Conservation (phyloP, 2,329 filamentous ascomycete species). For the Ophiocordyceps camponoti-rufipedis region DNA sequence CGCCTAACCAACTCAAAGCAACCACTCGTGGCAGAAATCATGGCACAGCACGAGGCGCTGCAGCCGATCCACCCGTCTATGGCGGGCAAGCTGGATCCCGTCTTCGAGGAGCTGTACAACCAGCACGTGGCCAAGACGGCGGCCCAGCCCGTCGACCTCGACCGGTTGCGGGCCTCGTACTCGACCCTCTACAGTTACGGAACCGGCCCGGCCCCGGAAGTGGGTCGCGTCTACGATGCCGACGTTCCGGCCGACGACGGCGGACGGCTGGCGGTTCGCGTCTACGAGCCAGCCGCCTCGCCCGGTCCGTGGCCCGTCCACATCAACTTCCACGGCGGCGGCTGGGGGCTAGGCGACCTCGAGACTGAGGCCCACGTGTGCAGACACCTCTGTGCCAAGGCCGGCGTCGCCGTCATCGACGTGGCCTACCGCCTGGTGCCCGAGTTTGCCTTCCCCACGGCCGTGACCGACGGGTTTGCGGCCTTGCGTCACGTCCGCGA, state of each 20-base stretch:
- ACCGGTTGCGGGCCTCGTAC: constrained; percentile 19
- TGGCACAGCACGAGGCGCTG: constrained; percentile 19
- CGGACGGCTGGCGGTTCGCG: constrained; percentile 14
- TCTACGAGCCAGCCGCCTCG: constrained; percentile 22
- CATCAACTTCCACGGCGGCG: constrained; percentile 29
- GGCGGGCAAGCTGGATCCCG: constrained; percentile 24
- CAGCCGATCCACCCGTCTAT: constrained; percentile 29
- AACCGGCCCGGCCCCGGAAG: constrained; percentile 21
- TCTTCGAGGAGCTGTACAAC: constrained; percentile 29
- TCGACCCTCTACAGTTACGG: constrained; percentile 25
- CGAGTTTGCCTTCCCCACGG: constrained; percentile 27
- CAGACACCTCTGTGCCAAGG: constrained; percentile 24
- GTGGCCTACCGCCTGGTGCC: constrained; percentile 33
- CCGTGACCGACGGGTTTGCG: constrained; percentile 28
- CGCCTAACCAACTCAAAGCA: neutral
- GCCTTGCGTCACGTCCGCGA: constrained; percentile 20
- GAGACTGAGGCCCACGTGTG: constrained; percentile 30
- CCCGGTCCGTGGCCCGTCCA: constrained; percentile 25
- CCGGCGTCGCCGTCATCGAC: constrained; percentile 26
- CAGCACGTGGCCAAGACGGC: constrained; percentile 22
- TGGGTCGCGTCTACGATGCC: constrained; percentile 19
- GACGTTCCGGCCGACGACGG: constrained; percentile 14
- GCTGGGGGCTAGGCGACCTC: constrained; percentile 30
- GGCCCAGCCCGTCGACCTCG: constrained; percentile 19
- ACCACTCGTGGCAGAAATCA: neutral